phyloP scores from a whole-genome alignment of 352 stramenopile species.

The Phytophthora hybrid region DNA sequence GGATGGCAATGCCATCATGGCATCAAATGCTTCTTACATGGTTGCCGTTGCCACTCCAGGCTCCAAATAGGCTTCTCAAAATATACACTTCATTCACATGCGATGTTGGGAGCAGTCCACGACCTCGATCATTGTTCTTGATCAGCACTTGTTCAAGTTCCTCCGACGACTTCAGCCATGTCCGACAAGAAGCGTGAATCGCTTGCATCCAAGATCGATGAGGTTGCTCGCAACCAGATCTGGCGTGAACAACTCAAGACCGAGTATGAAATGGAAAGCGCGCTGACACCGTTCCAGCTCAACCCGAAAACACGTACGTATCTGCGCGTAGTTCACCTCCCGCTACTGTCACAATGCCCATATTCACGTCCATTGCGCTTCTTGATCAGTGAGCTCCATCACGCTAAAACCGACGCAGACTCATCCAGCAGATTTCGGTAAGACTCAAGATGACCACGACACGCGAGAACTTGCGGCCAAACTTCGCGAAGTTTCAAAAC shows the following conservation, averaged over 20 bases:
- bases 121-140: neutral
- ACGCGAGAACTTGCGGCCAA: constrained; percentile 68
- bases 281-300: constrained; percentile 82
- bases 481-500: constrained; percentile 71
- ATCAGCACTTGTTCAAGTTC: constrained; percentile 19
- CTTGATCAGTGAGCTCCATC: constrained; percentile 71
- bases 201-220: constrained; percentile 83
- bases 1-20: too few species aligned
- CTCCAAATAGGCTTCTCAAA: constrained; percentile 43
- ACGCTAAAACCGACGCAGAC: constrained; percentile 81
- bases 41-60: neutral
- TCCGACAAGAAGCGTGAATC: constrained; percentile 82
- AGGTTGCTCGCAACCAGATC: constrained; percentile 89
- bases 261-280: constrained; percentile 81
- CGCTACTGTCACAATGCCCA: neutral
- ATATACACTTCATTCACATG: constrained; percentile 37
- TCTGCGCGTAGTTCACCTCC: neutral
- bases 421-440: constrained; percentile 77
- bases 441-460: constrained; percentile 58
- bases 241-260: constrained; percentile 90
- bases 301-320: constrained; percentile 82
- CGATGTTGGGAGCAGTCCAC: constrained; percentile 12
- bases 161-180: constrained; percentile 38
- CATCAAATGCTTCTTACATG: neutral
- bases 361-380: neutral